A percentile compares a stretch with the other conserved stretches of the same genome.
phyloP scores from a whole-genome alignment of 2,329 filamentous ascomycete genomes.

The Teratosphaeria viscida region DNA sequence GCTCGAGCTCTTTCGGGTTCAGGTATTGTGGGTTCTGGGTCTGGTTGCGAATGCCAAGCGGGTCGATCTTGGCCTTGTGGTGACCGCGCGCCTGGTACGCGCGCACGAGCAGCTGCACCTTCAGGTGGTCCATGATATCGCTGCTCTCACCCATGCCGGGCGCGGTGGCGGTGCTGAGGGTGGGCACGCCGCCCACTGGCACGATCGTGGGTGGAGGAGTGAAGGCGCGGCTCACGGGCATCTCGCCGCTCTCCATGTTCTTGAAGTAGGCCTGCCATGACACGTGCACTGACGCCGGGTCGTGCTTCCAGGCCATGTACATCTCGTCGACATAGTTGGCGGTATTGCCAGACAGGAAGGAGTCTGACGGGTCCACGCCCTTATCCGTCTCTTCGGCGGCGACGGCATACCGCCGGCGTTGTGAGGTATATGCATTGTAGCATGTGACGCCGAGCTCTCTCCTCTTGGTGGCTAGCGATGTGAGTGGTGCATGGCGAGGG shows the following conservation, averaged over 20 bases:
- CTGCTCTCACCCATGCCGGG: slow-evolving; percentile 58
- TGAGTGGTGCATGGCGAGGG: slow-evolving; percentile 26
- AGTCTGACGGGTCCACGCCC: slow-evolving; percentile 78
- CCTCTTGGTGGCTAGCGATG: slow-evolving; percentile 38
- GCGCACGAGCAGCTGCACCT: slow-evolving; percentile 92
- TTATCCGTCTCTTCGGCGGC: slow-evolving; percentile 48
- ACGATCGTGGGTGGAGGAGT: slow-evolving; percentile 89
- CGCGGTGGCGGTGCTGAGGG: slow-evolving; percentile 57
- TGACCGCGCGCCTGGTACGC: slow-evolving; percentile 97
- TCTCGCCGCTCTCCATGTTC: slow-evolving; percentile 97
- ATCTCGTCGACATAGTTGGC: slow-evolving; percentile 99
- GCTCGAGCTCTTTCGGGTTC: slow-evolving; percentile 83
- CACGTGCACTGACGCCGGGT: slow-evolving; percentile 86
- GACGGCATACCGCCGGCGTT: slow-evolving; percentile 48
- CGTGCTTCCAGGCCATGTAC: slow-evolving; percentile 95
- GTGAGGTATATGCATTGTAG: slow-evolving; percentile 33
- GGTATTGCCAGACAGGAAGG: slow-evolving; percentile 90
- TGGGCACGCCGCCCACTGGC: slow-evolving; percentile 67
- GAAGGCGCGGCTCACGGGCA: slow-evolving; percentile 96
- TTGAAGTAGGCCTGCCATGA: slow-evolving; percentile 99
- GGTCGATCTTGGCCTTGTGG: slow-evolving; percentile 96
- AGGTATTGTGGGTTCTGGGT: slow-evolving; percentile 73
- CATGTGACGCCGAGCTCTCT: slow-evolving; percentile 34
- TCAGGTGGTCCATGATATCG: slow-evolving; percentile 90
- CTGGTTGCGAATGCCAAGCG: slow-evolving; percentile 83